Base-by-base conservation (phyloP, 768 basidiomycete species). In the Pulveroboletus sp. region DNA sequence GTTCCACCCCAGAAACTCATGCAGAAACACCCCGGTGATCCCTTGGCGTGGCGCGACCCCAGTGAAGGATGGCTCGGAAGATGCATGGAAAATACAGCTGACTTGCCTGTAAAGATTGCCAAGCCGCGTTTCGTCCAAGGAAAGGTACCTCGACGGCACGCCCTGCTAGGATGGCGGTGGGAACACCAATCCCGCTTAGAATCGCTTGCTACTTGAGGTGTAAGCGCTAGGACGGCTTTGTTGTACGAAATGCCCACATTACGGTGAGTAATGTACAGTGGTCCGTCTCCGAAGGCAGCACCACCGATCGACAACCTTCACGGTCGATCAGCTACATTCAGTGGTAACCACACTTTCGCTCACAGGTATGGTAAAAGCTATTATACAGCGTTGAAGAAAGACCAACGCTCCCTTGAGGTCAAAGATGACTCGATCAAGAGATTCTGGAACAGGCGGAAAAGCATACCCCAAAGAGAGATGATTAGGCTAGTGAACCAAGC, bases 1-100 rank as follows among this genome's bases (percentile, higher is more conserved):
- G 65, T 90, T 89, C 87, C 87, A 90, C 36, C 81, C 87, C 21
- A 90, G 73, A 34, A 90, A 73, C 19, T 78, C 73, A 52, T 86
- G 83, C 40, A 90, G 76, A 70, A 90, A 90, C 12, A 73, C 75
- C 11, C 87, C 87, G 10, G 88, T 89, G 60, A 89, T 73, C 62
- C 76, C 81, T 84, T 69, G 61, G 61, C 75, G 73, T 64, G 68
- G 69, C 71, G 59, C 42, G 66, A 51, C 62, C 69, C 74, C 69
- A 68, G 75, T 75, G 71, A 77, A 67, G 57, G 70, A 69, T 65
- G 68, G n/a, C n/a, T n/a, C n/a, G n/a, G n/a, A 47, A 57, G 61
- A 23, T 44, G 46, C 31, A 43, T 54, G n/a, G 19, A 48, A 53
- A 36, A 10, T 45, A 43, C 24, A 48, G 23, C 25, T 56, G n/a